Conservation (phyloP, 2,329 filamentous ascomycete genomes). For the Xylariaceae sp. region DNA sequence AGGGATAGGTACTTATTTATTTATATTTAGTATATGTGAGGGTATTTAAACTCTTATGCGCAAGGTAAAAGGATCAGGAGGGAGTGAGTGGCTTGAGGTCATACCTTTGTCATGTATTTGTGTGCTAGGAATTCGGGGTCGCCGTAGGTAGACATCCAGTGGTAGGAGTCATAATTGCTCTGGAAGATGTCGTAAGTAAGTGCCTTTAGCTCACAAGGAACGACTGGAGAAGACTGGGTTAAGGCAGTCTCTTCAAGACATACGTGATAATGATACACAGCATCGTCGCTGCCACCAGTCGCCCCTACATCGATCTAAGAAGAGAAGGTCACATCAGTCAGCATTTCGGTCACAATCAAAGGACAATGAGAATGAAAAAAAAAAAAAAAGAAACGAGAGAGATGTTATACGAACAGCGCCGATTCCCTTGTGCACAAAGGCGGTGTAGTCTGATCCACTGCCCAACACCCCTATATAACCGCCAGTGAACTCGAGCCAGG, state of each 20-base stretch:
- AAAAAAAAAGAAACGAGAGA: too few relatives aligned
- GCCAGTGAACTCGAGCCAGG: constrained; percentile 36
- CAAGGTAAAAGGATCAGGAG: too few relatives aligned
- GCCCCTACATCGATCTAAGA: constrained; percentile 55
- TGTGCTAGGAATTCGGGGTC: constrained; percentile 62
- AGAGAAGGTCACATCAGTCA: constrained; percentile 7
- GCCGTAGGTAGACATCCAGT: constrained; percentile 77
- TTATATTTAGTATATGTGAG: neutral
- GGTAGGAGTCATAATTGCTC: constrained; percentile 73
- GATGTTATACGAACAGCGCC: constrained; percentile 29
- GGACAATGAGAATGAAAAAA: too few relatives aligned
- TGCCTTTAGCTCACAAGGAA: neutral
- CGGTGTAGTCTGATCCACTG: constrained; percentile 62
- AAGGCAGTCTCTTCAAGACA: constrained; percentile 19
- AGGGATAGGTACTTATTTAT: constrained; percentile 34
- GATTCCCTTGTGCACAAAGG: constrained; percentile 54
- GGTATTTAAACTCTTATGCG: too few relatives aligned
- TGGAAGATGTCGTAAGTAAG: neutral
- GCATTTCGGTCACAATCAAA: too few relatives aligned
- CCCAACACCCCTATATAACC: constrained; percentile 54
- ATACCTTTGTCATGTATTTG: constrained; percentile 49
- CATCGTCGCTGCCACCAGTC: constrained; percentile 35
- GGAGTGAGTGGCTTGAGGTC: neutral
- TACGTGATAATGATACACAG: constrained; percentile 68
- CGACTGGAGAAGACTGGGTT: neutral